Evolutionary conservation across 345 rosid species (phyloP).

Genomic region (Eutrema japonicum): DNA sequence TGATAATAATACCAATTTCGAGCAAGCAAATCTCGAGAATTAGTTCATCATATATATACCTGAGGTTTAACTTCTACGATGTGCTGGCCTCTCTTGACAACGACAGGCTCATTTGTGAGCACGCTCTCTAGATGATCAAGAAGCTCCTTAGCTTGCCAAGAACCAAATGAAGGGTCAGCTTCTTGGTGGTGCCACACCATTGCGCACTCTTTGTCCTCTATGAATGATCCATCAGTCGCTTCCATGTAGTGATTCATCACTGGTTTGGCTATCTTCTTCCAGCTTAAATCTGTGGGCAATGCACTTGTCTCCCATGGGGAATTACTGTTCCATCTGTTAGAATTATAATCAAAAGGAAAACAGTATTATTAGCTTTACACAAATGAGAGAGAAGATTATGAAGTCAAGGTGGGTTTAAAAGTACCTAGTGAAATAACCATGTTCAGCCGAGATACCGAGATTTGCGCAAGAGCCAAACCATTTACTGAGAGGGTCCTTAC

Average conservation of each 20-base stretch:
- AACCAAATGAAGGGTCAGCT: conserved; percentile 73
- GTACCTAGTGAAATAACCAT: conserved; percentile 81
- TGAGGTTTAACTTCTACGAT: conserved; percentile 95
- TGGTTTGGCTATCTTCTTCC: conserved; percentile 76
- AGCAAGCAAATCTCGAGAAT: not conserved
- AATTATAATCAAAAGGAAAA: not conserved
- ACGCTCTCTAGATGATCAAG: conserved; percentile 84
- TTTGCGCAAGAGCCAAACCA: conserved; percentile 74
- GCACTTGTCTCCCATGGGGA: conserved; percentile 63
- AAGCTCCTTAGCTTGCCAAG: conserved; percentile 85
- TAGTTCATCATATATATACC: conserved; percentile 47
- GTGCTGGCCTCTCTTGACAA: conserved; percentile 76
- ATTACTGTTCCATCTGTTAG: conserved; percentile 61
- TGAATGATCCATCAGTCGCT: conserved; percentile 80
- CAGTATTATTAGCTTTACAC: conserved; percentile 1
- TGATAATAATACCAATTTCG: not conserved
- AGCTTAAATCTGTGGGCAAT: conserved; percentile 50
- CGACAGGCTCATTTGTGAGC: conserved; percentile 84
- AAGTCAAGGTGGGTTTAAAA: not conserved
- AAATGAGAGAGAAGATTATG: not conserved
- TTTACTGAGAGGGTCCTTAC: conserved; percentile 63
- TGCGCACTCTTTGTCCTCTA: conserved; percentile 82
- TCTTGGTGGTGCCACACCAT: conserved; percentile 85
- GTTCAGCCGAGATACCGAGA: conserved; percentile 85
- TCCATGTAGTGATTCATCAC: conserved; percentile 78